Base-by-base conservation (phyloP, 306 rosid genomes). In the Dalbergia cochinchinensis region DNA sequence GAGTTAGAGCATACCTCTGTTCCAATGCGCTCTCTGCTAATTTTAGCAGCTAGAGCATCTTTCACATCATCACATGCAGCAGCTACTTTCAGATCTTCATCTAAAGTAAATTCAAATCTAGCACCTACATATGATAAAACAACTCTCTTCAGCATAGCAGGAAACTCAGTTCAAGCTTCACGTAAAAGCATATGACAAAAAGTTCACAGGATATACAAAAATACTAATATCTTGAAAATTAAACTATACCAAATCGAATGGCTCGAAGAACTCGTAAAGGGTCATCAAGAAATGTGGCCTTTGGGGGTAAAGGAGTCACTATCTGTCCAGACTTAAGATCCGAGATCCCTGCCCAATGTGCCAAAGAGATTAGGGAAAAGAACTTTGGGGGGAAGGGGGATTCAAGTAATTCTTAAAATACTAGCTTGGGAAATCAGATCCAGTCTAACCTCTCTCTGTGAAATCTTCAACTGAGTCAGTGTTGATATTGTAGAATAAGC, bases 241-340 rank as follows among this genome's bases (percentile, higher is more conserved):
- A 53, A 14, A 55, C 57, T 58, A 51, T 89, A 95, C 98, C 94
- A 79, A 95, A 95, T 37, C 99, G 92, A 86, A 95, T 90, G 74
- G 99, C 98, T 73, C 99, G 89, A 78, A 92, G 96, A 82, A 92
- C 99, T 78, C 97, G 90, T 45, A 95, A 87, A 6, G 97, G 98
- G 85, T 95, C 98, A 80, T 95, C 98, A 90, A 92, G 85, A 88
- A 95, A 95, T 51, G 99, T 95, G 72, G 80, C 85, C 82, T 90
- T 89, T 4, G 99, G 87, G 39, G 94, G 94, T 85, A 91, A 84
- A 71, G 99, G 99, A 71, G 99, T 95, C 79, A 91, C 98, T 79
- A 92, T 91, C 87, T 75, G 91, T 79, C 99, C 98, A 65, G 83
- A 87, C 86, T 88, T 91, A 33, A 95, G 90, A 85, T 92, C 97